A percentile compares a stretch with the other conserved stretches of the same genome.
These are phyloP conservation scores for Fusarium liriodendri DNA, from an alignment of 2,329 filamentous ascomycete species.

Conservation along the genomic window DNA sequence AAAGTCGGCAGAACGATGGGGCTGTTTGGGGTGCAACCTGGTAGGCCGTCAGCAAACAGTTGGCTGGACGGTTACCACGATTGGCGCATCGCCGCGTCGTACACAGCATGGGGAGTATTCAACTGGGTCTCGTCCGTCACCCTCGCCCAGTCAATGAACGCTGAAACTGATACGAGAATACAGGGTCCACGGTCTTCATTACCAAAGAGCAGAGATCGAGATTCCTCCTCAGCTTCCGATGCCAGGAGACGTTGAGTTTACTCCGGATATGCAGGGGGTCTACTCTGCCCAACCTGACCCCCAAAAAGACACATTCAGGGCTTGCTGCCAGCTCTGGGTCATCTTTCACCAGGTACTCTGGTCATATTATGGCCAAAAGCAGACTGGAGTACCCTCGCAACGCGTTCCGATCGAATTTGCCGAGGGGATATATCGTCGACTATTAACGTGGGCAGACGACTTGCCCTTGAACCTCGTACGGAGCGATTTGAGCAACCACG, in stretches of 20 bases:
- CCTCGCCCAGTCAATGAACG: not conserved
- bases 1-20: not conserved
- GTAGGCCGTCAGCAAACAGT: not conserved
- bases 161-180: not conserved
- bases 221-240: not conserved
- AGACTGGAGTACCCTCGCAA: not conserved
- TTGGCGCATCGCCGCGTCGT: slow-evolving; percentile 15
- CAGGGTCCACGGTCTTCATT: slow-evolving; percentile 37
- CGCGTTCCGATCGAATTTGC: not conserved
- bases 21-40: not conserved
- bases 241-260: not conserved
- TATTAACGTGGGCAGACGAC: slow-evolving; percentile 1
- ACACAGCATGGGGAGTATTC: slow-evolving; percentile 47
- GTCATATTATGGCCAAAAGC: not conserved
- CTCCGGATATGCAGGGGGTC: not conserved
- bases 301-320: not conserved
- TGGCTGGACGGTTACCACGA: not conserved
- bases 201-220: slow-evolving; percentile 1
- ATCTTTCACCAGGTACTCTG: not conserved
- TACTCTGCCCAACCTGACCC: not conserved
- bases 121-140: slow-evolving; percentile 42
- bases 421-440: not conserved
- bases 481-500: slow-evolving; percentile 41
- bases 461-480: not conserved
- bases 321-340: not conserved